Evolutionary conservation across 2,329 filamentous ascomycete species (phyloP).

Genomic region (Leptographium flavum): DNA sequence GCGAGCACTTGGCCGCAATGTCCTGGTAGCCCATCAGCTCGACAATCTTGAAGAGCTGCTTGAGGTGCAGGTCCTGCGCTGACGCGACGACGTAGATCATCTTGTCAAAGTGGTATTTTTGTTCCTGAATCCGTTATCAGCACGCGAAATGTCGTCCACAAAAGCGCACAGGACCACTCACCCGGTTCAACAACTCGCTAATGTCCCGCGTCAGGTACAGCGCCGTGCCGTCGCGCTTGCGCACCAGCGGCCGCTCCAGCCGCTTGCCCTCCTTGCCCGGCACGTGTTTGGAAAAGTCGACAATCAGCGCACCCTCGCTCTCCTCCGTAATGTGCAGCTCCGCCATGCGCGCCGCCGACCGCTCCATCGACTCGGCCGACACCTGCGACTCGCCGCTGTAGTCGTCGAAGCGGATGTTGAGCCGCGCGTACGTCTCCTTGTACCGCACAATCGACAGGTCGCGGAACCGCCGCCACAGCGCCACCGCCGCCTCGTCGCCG

Average conservation of each 20-base stretch:
- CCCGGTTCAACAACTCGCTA: conserved; percentile 53
- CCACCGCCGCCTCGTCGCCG: conserved; percentile 43
- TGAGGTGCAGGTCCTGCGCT: conserved; percentile 58
- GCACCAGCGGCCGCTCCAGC: conserved; percentile 55
- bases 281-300: conserved; percentile 57
- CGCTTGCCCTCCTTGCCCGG: conserved; percentile 53
- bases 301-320: conserved; percentile 56
- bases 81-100: conserved; percentile 70
- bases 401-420: conserved; percentile 59
- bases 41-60: conserved; percentile 64
- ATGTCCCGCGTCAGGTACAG: conserved; percentile 70
- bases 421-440: conserved; percentile 51
- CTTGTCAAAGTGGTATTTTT: conserved; percentile 55
- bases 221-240: conserved; percentile 61
- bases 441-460: conserved; percentile 54
- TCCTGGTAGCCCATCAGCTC: conserved; percentile 57
- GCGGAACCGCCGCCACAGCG: conserved; percentile 51
- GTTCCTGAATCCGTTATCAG: conserved; percentile 15
- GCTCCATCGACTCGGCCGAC: conserved; percentile 49
- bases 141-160: neutral
- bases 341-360: conserved; percentile 45
- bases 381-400: conserved; percentile 68
- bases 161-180: conserved; percentile 4
- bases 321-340: conserved; percentile 53
- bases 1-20: conserved; percentile 52